Base-by-base conservation (phyloP, 192 early-diverging fungal species). In the Obelidium mucronatum region DNA sequence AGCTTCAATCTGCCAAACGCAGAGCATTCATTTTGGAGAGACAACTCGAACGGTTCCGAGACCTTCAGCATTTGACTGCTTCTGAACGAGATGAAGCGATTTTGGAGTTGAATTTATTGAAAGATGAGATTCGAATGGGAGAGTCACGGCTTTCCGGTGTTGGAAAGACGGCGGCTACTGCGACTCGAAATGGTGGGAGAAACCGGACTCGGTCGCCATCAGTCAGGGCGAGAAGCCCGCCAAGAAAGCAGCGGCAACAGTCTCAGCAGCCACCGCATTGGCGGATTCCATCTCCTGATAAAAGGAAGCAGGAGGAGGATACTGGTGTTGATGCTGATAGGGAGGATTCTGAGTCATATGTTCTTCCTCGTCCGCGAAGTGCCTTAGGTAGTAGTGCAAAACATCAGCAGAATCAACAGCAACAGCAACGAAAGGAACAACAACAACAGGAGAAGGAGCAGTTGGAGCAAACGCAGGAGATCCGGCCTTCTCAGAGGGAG, bases 41-140 rank as follows among this genome's bases (percentile, higher is more conserved):
- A 13, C 72, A 74, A 35, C 33, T 74, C 17, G 59, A 74, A 17
- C 56, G 72, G 44, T 74, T 74, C 36, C 35, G 72, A 31, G 72
- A 74, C 31, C 40, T 74, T 2, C 72, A 74, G 42, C 72, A 74
- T 35, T 42, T 74, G 2, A 74, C 72, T 0, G 72, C 72, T n/a
- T 33, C 55, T 44, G 72, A 74, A 37, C 55, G 72, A 8, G 72
- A 74, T 63, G 72, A 74, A 33, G 72, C 72, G 3, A 40, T 74
- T 28, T 33, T 74, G 36, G 72, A 74, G 62, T 13, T 74, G 40
- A 60, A 63, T 30, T 40, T 74, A 17, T 35, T 74, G 13, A 74
- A 63, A 33, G 72, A 74, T 17, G 42, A 63, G 26, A 74, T 74
- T 44, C 56, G 60, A 54, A 5, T 17, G 3, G 56, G 72, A 11